These are phyloP conservation scores for Solanum neorickii DNA, from an alignment of 257 asterid genomes.

Conservation along the genomic window DNA sequence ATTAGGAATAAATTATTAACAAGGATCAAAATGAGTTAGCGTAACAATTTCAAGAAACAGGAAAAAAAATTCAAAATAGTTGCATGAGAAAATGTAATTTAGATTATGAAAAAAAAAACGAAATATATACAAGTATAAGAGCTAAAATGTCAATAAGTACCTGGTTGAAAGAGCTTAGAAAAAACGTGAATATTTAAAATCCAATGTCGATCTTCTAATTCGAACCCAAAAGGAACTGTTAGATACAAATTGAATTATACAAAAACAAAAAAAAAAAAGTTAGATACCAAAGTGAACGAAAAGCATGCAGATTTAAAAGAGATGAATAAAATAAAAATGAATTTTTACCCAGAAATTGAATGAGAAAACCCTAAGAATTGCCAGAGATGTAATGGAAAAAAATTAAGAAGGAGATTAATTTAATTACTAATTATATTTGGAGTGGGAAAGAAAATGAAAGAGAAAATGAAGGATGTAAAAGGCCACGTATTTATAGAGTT, in stretches of 20 bases:
- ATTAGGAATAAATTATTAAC: background rate
- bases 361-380: background rate
- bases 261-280: background rate
- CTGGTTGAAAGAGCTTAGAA: background rate
- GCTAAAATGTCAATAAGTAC: background rate
- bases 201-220: background rate
- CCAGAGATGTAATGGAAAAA: background rate
- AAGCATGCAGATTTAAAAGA: constrained; percentile 3
- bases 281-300: background rate
- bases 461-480: background rate
- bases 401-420: background rate
- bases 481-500: constrained; percentile 41
- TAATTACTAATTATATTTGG: background rate
- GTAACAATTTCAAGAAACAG: background rate
- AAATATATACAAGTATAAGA: background rate
- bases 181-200: background rate
- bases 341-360: background rate
- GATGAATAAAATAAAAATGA: constrained; percentile 12
- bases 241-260: background rate
- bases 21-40: background rate
- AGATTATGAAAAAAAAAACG: background rate
- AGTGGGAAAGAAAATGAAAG: background rate
- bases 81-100: background rate
- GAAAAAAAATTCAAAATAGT: background rate
- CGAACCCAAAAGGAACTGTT: background rate